phyloP scores from a whole-genome alignment of 108 stramenopile species.

The Pseudonitzschia multiseries region DNA sequence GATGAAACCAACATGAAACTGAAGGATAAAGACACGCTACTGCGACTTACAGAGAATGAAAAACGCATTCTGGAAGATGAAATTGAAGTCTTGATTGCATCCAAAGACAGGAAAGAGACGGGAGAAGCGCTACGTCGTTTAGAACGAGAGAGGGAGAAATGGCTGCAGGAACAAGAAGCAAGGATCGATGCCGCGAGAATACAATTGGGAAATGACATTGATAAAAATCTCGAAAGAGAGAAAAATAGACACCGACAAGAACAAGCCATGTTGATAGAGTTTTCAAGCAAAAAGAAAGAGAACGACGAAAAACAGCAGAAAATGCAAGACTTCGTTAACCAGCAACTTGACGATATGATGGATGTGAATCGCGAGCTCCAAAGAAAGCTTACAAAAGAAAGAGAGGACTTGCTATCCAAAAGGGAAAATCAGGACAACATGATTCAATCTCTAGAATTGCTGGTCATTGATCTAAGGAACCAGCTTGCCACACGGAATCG shows the following conservation, averaged over 20 bases:
- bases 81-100: constrained; percentile 19
- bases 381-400: constrained; percentile 19
- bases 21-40: constrained; percentile 18
- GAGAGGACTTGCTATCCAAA: constrained; percentile 11
- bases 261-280: constrained; percentile 3
- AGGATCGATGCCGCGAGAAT: constrained; percentile 21
- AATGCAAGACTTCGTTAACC: constrained; percentile 20
- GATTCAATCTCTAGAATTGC: constrained; percentile 24
- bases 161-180: constrained; percentile 20
- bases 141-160: constrained; percentile 21
- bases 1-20: constrained; percentile 5
- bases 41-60: constrained; percentile 18
- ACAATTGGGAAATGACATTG: constrained; percentile 25
- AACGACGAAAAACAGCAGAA: constrained; percentile 16
- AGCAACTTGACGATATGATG: constrained; percentile 30
- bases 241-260: constrained; percentile 14
- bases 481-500: constrained; percentile 19
- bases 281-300: constrained; percentile 6
- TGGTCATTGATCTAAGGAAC: constrained; percentile 14
- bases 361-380: constrained; percentile 22
- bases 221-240: constrained; percentile 21
- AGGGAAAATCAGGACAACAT: constrained; percentile 21
- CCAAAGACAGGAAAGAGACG: constrained; percentile 18
- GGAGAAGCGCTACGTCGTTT: constrained; percentile 21
- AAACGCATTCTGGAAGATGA: constrained; percentile 31